Evolutionary conservation across 176 grass and related monocot species (phyloP).

Genomic region (Oryza brachyantha): DNA sequence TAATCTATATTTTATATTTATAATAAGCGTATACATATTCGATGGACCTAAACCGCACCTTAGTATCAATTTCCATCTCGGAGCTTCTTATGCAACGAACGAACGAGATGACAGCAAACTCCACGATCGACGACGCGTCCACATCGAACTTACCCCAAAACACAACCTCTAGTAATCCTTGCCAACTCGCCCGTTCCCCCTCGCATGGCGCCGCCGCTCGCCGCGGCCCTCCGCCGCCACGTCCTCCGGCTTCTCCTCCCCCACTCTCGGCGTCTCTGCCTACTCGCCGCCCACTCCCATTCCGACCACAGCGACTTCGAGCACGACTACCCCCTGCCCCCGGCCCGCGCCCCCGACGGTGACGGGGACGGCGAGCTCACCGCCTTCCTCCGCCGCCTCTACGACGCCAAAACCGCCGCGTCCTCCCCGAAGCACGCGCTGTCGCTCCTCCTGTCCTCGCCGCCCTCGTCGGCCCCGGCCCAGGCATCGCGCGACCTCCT

Average conservation of each 20-base stretch:
- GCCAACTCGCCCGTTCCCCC: too few relatives aligned
- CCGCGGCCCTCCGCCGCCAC: background rate
- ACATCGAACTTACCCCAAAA: background rate
- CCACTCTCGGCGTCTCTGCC: background rate
- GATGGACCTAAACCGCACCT: too few relatives aligned
- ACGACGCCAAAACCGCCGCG: conserved; percentile 45
- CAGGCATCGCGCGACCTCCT: conserved; percentile 33
- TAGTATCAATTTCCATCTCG: too few relatives aligned
- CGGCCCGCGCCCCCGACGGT: background rate
- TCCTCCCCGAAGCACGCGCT: conserved; percentile 54
- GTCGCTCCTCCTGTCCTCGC: conserved; percentile 39
- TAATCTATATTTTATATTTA: too few relatives aligned
- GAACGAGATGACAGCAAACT: background rate
- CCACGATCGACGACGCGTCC: background rate
- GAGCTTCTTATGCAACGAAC: too few relatives aligned
- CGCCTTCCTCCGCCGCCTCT: conserved; percentile 59
- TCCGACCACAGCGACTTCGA: conserved; percentile 67
- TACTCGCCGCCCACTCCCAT: background rate
- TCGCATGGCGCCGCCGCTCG: conserved; percentile 43
- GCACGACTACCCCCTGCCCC: conserved; percentile 2
- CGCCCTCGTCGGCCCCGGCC: background rate
- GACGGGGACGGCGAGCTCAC: conserved; percentile 47
- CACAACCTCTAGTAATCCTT: too few relatives aligned
- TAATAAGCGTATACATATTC: too few relatives aligned
- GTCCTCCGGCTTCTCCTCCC: background rate